Conservation (phyloP, 345 rosid genomes). For the Eucalyptus sideroxylon region DNA sequence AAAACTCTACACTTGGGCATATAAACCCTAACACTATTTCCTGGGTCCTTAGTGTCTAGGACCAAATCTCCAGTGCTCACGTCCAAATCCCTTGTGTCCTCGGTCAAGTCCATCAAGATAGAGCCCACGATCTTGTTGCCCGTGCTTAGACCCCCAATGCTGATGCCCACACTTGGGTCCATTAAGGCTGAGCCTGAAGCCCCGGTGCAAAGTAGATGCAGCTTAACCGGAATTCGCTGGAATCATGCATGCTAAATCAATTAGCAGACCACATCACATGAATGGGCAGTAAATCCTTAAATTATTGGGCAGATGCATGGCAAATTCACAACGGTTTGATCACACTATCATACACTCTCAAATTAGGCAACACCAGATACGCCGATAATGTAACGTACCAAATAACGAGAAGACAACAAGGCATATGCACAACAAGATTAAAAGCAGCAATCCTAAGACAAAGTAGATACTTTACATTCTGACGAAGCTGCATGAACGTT, state of each 20-base stretch:
- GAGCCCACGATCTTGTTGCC: background rate
- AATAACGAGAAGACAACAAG: background rate
- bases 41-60: fast-evolving
- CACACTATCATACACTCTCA: background rate
- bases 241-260: background rate
- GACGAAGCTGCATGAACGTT: background rate
- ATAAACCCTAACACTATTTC: background rate
- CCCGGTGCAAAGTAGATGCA: background rate
- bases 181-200: fast-evolving
- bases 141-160: background rate
- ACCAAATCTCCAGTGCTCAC: background rate
- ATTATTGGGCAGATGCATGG: background rate
- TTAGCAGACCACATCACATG: background rate
- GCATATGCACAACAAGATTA: background rate
- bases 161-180: background rate
- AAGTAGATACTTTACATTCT: background rate
- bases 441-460: background rate
- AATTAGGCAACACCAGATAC: background rate
- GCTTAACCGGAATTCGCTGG: background rate
- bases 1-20: too few relatives aligned
- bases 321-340: background rate
- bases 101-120: background rate
- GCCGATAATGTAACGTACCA: background rate
- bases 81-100: background rate
- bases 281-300: background rate